These are phyloP conservation scores for Camellia oleifera DNA, from an alignment of 179 eudicot species.

Conservation along the genomic window DNA sequence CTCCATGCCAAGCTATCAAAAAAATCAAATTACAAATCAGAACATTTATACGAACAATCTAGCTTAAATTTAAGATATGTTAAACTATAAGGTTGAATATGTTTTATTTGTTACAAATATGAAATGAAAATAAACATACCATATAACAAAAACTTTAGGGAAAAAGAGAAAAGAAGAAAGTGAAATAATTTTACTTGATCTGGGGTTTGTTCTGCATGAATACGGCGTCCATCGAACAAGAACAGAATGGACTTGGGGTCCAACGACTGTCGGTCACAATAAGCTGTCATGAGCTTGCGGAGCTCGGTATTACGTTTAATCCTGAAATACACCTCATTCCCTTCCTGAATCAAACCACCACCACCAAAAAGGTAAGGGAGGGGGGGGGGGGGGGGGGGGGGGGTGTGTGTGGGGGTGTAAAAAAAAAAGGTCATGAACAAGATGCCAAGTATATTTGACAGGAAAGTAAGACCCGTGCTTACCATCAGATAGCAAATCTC, in stretches of 20 bases:
- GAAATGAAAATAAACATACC: too few relatives aligned
- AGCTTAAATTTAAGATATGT: too few relatives aligned
- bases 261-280: constrained; percentile 7
- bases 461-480: neutral
- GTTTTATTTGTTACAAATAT: too few relatives aligned
- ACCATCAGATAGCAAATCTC: neutral
- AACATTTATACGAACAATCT: neutral
- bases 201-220: constrained; percentile 8
- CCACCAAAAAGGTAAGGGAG: too few relatives aligned
- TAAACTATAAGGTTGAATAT: too few relatives aligned
- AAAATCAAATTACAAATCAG: neutral
- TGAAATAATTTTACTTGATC: neutral
- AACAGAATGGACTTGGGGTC: neutral
- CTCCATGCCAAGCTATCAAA: constrained; percentile 8
- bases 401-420: too few relatives aligned
- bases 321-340: constrained; percentile 14
- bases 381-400: too few relatives aligned
- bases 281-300: constrained; percentile 4
- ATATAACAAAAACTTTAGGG: too few relatives aligned
- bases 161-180: neutral
- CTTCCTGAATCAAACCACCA: neutral
- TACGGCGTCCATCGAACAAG: constrained; percentile 11
- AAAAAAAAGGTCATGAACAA: neutral
- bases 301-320: constrained; percentile 1
- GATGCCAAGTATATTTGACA: neutral